These are phyloP conservation scores for Hericium rajendrae DNA, from an alignment of 768 basidiomycete species.

Conservation along the genomic window DNA sequence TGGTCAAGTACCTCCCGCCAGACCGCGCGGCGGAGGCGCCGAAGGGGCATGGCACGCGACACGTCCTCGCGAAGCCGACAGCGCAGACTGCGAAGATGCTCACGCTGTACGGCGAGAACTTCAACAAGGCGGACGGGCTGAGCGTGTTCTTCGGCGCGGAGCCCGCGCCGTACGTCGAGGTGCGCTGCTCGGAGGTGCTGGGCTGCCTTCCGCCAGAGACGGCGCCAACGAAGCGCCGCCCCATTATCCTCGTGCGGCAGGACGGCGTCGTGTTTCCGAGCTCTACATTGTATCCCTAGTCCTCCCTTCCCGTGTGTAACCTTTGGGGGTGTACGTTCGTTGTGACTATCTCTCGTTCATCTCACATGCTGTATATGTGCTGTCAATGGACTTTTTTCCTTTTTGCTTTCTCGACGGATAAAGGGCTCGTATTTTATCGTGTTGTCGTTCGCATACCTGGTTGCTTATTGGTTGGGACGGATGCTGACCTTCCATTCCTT, in stretches of 20 bases:
- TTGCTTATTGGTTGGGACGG: no score
- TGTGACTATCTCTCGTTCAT: neutral
- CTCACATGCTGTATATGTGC: conserved; percentile 5
- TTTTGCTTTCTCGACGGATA: neutral
- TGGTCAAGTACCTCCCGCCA: conserved; percentile 86
- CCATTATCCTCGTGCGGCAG: conserved; percentile 71
- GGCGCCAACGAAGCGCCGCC: conserved; percentile 57
- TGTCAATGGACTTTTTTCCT: neutral
- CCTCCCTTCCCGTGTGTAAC: conserved; percentile 1
- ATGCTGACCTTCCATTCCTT: no score
- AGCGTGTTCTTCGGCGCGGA: conserved; percentile 82
- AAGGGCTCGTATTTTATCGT: no score
- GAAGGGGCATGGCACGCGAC: conserved; percentile 61
- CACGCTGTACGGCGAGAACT: conserved; percentile 85
- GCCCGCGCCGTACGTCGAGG: conserved; percentile 79
- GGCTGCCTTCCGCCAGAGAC: conserved; percentile 74
- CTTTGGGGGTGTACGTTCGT: neutral
- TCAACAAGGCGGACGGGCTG: conserved; percentile 73
- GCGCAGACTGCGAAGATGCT: conserved; percentile 73
- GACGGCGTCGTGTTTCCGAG: conserved; percentile 89
- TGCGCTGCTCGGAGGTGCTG: conserved; percentile 78
- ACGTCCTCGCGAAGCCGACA: conserved; percentile 65
- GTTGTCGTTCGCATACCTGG: no score
- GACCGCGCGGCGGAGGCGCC: conserved; percentile 80
- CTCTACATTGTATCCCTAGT: conserved; percentile 69